These are phyloP conservation scores for Echium plantagineum DNA, from an alignment of 257 asterid species.

Conservation along the genomic window DNA sequence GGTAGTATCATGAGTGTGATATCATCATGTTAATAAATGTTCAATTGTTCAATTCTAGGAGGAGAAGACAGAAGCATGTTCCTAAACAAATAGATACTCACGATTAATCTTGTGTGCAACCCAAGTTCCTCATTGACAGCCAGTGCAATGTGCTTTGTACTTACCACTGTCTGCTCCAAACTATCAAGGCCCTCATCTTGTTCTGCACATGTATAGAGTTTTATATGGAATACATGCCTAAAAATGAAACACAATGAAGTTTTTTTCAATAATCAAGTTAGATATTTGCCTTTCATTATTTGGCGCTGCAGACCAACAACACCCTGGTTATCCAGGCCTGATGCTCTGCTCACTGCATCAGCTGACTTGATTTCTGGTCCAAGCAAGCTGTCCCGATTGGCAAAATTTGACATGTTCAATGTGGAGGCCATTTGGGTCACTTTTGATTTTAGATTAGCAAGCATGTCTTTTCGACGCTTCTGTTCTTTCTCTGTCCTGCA, in stretches of 20 bases:
- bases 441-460: conserved; percentile 57
- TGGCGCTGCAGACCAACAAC: conserved; percentile 87
- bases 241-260: background rate
- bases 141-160: conserved; percentile 91
- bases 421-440: conserved; percentile 77
- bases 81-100: conserved; percentile 25
- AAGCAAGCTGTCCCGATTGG: conserved; percentile 79
- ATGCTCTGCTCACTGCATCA: conserved; percentile 70
- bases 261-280: background rate
- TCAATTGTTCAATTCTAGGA: background rate
- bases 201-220: conserved; percentile 35
- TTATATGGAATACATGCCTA: background rate
- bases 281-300: conserved; percentile 71
- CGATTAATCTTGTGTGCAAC: conserved; percentile 82
- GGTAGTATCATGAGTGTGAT: conserved; percentile 6
- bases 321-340: conserved; percentile 78
- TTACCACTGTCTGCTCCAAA: conserved; percentile 76
- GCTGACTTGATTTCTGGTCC: conserved; percentile 85
- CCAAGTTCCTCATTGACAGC: conserved; percentile 94
- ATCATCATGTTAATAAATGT: background rate
- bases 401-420: conserved; percentile 85
- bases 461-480: conserved; percentile 83
- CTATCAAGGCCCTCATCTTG: conserved; percentile 93
- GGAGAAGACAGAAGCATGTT: background rate
- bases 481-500: conserved; percentile 83